phyloP scores from a whole-genome alignment of 164 flowering plant species.

The Cinnamomum chago region DNA sequence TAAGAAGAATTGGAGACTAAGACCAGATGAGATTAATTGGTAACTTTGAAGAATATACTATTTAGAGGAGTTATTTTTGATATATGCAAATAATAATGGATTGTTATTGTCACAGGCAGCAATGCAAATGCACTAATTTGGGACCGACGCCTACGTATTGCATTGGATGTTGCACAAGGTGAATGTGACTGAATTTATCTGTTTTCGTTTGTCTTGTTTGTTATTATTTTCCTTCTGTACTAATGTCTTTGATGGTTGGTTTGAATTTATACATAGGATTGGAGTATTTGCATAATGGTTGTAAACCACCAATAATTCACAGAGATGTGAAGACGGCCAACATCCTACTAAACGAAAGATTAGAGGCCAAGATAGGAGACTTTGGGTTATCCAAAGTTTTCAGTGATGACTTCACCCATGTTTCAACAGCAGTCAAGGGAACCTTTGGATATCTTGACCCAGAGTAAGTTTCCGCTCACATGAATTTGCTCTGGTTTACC shows the following conservation, averaged over 20 bases:
- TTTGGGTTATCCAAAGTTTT: conserved; percentile 26
- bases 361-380: conserved; percentile 52
- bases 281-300: conserved; percentile 37
- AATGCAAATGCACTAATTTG: not conserved
- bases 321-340: conserved; percentile 50
- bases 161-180: conserved; percentile 42
- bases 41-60: conserved; percentile 3
- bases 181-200: not conserved
- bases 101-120: no score
- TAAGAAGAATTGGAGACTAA: no score
- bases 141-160: conserved; percentile 28
- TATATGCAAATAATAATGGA: no score
- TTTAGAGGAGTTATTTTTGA: no score
- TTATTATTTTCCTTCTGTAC: no score
- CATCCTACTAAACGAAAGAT: conserved; percentile 35
- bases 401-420: conserved; percentile 20
- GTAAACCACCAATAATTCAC: conserved; percentile 25
- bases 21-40: conserved; percentile 7
- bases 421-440: conserved; percentile 34
- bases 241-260: not conserved
- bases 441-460: conserved; percentile 58
- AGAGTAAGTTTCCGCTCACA: conserved; percentile 33
- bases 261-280: conserved; percentile 25
- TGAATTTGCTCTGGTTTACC: no score
- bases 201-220: not conserved